Base-by-base conservation (phyloP, 208 protist species). In the Wallacemonas sp. region DNA sequence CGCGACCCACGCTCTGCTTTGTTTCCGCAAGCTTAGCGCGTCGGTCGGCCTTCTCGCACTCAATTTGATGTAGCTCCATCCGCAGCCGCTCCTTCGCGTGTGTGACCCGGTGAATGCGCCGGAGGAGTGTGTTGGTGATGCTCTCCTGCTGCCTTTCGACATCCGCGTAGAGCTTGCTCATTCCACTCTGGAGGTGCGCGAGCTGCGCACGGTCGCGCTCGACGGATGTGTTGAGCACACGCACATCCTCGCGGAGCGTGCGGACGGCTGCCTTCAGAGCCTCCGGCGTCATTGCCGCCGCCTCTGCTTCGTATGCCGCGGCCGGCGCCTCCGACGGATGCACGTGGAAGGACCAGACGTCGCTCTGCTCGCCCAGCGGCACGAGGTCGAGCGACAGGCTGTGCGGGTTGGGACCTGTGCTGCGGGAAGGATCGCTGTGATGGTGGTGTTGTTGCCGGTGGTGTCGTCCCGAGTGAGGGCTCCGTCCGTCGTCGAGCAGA, bases 111-210 rank as follows among this genome's bases (percentile, higher is more conserved):
- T 85, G 75, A 2, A 91, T 64, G 30, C 78, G 79, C 17, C 83
- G 85, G 60, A 88, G 77, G n/a, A 94, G 71, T 36, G 65, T 73
- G 64, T 91, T 92, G 22, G 79, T 69, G 32, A 87, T 92, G 67
- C 69, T 78, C 64, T 94, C 85, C 68, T 89, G 85, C 46, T 84
- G 72, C 19, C 79, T 71, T 53, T 91, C 84, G 1, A 79, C 74
- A 33, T 73, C 73, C 21, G 66, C 68, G 73, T 87, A 82, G 52
- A 76, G 78, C 13, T 78, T 74, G 12, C 65, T 60, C 66, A 94
- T 38, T 34, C 84, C 84, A 33, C 84, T 77, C 34, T 85, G 69
- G 30, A 91, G 63, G 19, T 57, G 65, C 2, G 65, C 62, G 13
- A 85, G 44, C 21, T 76, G 59, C 65, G 85, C 79, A 10, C 71